Evolutionary conservation across 2,329 filamentous ascomycete species (phyloP).

Genomic region (Colletotrichum endophyticum): DNA sequence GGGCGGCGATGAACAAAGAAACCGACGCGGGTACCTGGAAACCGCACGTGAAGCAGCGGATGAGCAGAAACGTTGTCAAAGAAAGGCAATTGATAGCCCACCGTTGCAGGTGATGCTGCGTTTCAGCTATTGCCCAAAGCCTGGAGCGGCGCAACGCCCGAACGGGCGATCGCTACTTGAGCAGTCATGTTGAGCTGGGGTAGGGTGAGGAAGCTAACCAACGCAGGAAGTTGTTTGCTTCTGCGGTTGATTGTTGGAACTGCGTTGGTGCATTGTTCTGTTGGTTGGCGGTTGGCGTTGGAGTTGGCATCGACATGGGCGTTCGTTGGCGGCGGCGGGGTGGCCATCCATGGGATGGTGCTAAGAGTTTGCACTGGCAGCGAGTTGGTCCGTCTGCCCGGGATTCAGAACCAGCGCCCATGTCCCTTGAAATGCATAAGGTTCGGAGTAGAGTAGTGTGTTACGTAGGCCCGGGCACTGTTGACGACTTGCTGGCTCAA

Average conservation of each 20-base stretch:
- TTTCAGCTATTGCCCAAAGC: background rate
- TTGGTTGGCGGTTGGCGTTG: background rate
- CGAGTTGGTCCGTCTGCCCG: background rate
- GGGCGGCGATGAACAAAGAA: background rate
- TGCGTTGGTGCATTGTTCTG: background rate
- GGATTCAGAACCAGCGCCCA: background rate
- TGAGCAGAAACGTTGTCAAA: background rate
- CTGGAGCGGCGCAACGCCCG: constrained; percentile 4
- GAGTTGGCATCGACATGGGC: background rate
- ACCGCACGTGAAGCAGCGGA: background rate
- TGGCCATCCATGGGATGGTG: background rate
- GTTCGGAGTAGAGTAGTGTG: background rate
- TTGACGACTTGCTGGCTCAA: background rate
- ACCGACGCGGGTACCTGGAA: background rate
- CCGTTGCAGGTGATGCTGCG: constrained; percentile 7
- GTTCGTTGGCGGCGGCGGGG: background rate
- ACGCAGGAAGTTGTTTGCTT: background rate
- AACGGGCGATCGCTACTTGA: background rate
- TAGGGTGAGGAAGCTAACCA: background rate
- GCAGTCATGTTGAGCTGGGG: background rate
- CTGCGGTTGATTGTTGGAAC: background rate
- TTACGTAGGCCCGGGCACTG: background rate
- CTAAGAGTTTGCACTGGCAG: background rate
- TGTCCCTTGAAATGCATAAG: background rate
- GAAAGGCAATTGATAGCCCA: background rate